These are phyloP conservation scores for Boletus rubroflammeus DNA, from an alignment of 768 basidiomycete species.

Conservation along the genomic window DNA sequence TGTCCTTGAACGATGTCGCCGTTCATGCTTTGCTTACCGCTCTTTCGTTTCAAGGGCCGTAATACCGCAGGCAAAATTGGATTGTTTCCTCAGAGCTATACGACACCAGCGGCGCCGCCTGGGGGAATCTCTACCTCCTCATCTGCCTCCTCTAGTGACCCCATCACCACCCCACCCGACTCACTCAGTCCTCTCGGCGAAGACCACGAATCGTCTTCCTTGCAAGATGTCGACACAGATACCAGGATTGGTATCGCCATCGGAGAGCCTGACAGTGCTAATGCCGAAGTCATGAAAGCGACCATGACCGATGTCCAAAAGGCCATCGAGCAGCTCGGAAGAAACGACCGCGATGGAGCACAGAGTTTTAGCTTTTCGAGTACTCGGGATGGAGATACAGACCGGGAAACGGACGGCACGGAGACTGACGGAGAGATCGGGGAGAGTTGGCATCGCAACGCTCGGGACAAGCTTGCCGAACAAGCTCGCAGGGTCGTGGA, in stretches of 20 bases:
- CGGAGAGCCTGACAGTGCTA: slow-evolving; percentile 20
- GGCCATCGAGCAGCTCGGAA: slow-evolving; percentile 83
- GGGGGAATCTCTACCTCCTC: slow-evolving; percentile 24
- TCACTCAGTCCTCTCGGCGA: slow-evolving; percentile 46
- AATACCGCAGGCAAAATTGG: slow-evolving; percentile 81
- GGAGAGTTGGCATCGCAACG: slow-evolving; percentile 63
- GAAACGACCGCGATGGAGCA: slow-evolving; percentile 51
- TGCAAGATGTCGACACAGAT: slow-evolving; percentile 20
- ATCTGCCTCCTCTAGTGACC: slow-evolving; percentile 25
- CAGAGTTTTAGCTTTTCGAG: slow-evolving; percentile 79
- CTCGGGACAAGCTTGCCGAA: slow-evolving; percentile 64
- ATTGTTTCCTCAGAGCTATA: slow-evolving; percentile 89
- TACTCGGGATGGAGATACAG: slow-evolving; percentile 51
- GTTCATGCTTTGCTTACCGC: slow-evolving; percentile 24
- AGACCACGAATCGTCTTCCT: slow-evolving; percentile 41
- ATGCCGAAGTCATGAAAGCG: slow-evolving; percentile 71
- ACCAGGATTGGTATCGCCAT: slow-evolving; percentile 28
- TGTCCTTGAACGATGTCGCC: slow-evolving; percentile 19
- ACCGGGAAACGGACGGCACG: slow-evolving; percentile 45
- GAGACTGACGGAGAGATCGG: slow-evolving; percentile 50
- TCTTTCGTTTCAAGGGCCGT: slow-evolving; percentile 56
- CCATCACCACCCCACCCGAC: slow-evolving; percentile 19
- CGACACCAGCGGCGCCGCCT: slow-evolving; percentile 53
- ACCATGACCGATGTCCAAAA: slow-evolving; percentile 89
- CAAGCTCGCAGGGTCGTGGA: slow-evolving; percentile 62